Base-by-base conservation (phyloP, 2,329 filamentous ascomycete species). In the Trichoderma afroharzianum region DNA sequence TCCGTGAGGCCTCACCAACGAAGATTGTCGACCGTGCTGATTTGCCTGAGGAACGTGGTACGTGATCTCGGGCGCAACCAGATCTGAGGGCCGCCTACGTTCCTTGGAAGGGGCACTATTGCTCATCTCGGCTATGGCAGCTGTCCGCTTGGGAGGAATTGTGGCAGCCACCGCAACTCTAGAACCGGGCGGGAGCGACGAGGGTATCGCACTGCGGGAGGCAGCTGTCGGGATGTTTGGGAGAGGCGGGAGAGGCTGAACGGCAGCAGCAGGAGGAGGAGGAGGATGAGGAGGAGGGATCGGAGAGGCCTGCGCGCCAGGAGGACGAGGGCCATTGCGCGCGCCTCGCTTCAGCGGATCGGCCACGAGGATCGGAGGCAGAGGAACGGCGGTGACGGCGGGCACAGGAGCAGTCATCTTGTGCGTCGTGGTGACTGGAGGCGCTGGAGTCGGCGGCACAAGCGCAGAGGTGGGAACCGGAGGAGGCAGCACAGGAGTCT, bases 11-110 rank as follows among this genome's bases (percentile, higher is more conserved):
- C 78, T 75, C 59, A 81, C 77, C 33, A 81, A 75, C 43, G 80
- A 77, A 7, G 80, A 80, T 6, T 71, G 75, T 58, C 73, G 76
- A 74, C 73, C 70, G 68, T 71, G 75, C 15, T 78, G 76, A 32
- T 78, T 75, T n/a, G 76, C 71, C 24, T 83, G 81, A 18, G 81
- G 79, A 2, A 80, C 79, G 68, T 83, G 82, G 70, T 83, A 82
- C 36, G 80, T 80, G 66, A 82, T 82, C 70, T 83, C 80, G n/a
- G 82, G 82, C 15, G 81, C 79, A 72, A 82, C 80, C 18, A 82
- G 75, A 71, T 80, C 77, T 18, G 81, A 79, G 8, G 78, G 78
- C 4, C 80, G 80, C 28, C 77, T 68, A 58, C 75, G 75, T 18
- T 77, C 76, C 55, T 76, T 77, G 39, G 72, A 50, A 33, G 75